phyloP scores from a whole-genome alignment of 2,329 filamentous ascomycete genomes.

The Emmonsiellopsis sp. region DNA sequence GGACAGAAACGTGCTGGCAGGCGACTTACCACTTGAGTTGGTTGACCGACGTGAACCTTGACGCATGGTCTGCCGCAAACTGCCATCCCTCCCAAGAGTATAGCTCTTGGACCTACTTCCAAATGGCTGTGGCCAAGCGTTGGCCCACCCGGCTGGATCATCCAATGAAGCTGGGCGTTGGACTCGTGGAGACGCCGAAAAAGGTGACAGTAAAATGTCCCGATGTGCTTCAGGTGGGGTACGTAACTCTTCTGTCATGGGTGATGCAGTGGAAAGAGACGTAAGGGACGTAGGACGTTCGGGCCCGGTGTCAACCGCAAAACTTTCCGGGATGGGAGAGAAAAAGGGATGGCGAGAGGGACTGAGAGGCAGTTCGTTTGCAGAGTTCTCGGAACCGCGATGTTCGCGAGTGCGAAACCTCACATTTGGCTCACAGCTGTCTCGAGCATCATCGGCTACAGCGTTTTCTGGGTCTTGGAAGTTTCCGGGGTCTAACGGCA shows the following conservation, averaged over 20 bases:
- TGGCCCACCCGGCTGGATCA: conserved; percentile 32
- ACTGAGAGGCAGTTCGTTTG: not conserved
- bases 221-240: conserved; percentile 30
- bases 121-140: conserved; percentile 15
- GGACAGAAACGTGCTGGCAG: conserved; percentile 49
- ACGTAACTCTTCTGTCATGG: conserved; percentile 29
- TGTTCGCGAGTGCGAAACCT: not conserved
- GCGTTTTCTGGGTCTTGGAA: conserved; percentile 13
- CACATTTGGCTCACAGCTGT: not conserved
- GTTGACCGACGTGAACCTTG: conserved; percentile 40
- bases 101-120: conserved; percentile 28
- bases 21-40: conserved; percentile 44
- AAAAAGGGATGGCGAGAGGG: not conserved
- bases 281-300: conserved; percentile 35
- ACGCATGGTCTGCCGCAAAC: conserved; percentile 25
- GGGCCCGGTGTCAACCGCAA: conserved; percentile 17
- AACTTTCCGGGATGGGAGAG: conserved; percentile 6
- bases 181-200: conserved; percentile 28
- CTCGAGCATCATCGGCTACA: not conserved
- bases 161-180: conserved; percentile 30
- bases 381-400: not conserved
- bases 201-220: conserved; percentile 28
- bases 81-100: conserved; percentile 23
- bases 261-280: conserved; percentile 35
- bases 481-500: conserved; percentile 31